These are phyloP conservation scores for Clavaria fumosa DNA, from an alignment of 768 basidiomycete genomes.

Conservation along the genomic window DNA sequence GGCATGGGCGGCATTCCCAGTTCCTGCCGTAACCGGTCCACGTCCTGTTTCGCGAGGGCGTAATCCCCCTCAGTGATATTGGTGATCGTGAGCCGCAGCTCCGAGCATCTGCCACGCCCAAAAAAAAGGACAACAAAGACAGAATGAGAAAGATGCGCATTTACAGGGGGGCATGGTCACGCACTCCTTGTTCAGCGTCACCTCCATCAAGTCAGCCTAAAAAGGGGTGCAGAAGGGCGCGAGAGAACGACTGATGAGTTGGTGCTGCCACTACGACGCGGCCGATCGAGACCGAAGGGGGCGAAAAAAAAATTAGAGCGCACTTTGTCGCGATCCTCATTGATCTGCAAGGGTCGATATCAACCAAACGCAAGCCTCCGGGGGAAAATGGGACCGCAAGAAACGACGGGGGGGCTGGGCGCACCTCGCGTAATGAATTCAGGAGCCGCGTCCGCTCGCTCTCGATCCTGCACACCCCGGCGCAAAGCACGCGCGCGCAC, in stretches of 20 bases:
- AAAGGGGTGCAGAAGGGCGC: no score
- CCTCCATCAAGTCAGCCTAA: conserved; percentile 59
- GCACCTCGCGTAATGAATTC: conserved; percentile 53
- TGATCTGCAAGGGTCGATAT: conserved; percentile 32
- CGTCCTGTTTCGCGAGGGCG: conserved; percentile 54
- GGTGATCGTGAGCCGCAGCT: conserved; percentile 53
- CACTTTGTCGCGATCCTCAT: conserved; percentile 68
- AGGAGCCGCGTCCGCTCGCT: conserved; percentile 60
- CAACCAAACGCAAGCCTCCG: no score
- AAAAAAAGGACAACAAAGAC: neutral
- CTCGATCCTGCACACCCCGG: conserved; percentile 37
- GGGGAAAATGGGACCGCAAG: no score
- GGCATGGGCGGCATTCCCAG: conserved; percentile 65
- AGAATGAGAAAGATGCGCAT: conserved; percentile 1
- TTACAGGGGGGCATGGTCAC: conserved; percentile 1
- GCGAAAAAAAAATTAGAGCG: conserved; percentile 5
- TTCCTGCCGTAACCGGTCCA: conserved; percentile 59
- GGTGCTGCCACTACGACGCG: no score
- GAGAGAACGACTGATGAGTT: no score
- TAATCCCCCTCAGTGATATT: conserved; percentile 65
- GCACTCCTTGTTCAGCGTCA: conserved; percentile 55
- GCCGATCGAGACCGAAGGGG: no score
- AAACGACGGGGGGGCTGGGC: conserved; percentile 10
- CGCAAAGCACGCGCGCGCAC: neutral
- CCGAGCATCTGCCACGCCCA: conserved; percentile 48